Evolutionary conservation across 2,329 filamentous ascomycete genomes (phyloP).

Genomic region (Kalmusia sp.): DNA sequence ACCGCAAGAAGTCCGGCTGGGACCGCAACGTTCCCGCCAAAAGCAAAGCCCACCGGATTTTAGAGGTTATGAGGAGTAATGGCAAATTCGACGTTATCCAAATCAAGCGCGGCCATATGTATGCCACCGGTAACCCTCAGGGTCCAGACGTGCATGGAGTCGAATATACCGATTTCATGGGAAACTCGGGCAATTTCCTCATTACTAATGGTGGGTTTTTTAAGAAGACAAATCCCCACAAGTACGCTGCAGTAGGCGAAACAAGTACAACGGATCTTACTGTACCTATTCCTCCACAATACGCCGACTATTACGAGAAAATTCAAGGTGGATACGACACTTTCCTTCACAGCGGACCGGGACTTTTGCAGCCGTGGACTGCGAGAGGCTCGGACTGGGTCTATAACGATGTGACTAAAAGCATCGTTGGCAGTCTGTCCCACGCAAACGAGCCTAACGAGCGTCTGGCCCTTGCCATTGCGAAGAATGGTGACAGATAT

Average conservation of each 20-base stretch:
- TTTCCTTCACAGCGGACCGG: slow-evolving; percentile 3
- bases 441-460: neutral
- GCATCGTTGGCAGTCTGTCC: neutral
- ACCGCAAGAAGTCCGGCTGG: neutral
- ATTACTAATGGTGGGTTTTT: neutral
- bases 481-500: neutral
- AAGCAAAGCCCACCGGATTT: neutral
- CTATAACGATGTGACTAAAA: neutral
- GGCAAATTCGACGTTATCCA: slow-evolving; percentile 6
- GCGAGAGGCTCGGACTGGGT: neutral
- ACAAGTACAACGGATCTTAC: neutral
- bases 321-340: neutral
- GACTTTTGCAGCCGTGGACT: neutral
- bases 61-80: neutral
- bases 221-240: neutral
- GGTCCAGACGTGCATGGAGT: neutral
- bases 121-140: neutral
- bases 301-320: neutral
- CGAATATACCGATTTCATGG: neutral
- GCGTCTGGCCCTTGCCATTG: slow-evolving; percentile 1
- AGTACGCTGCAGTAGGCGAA: neutral
- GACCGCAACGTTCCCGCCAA: neutral
- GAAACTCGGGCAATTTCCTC: neutral
- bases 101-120: neutral
- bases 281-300: neutral